These are phyloP conservation scores for Halophytophthora batemanensis DNA, from an alignment of 352 stramenopile species.

Conservation along the genomic window DNA sequence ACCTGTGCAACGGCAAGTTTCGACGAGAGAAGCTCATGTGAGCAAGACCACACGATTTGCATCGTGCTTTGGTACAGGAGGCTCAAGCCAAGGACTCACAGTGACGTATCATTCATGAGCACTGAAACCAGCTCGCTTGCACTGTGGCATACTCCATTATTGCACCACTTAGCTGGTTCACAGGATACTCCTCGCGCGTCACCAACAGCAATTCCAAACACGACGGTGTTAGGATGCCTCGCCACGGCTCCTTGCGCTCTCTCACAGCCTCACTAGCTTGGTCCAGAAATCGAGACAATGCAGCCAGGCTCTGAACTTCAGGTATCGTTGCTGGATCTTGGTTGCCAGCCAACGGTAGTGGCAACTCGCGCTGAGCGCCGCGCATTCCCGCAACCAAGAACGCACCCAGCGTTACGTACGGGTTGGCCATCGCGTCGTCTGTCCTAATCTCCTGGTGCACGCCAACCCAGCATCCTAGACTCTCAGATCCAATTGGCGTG, in stretches of 20 bases:
- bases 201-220: not conserved
- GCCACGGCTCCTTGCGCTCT: not conserved
- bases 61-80: no score
- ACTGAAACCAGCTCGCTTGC: no score
- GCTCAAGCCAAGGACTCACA: no score
- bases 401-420: constrained; percentile 26
- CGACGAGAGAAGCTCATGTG: no score
- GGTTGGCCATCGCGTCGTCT: constrained; percentile 28
- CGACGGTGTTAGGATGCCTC: not conserved
- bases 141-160: no score
- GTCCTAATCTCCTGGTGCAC: constrained; percentile 29
- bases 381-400: constrained; percentile 22
- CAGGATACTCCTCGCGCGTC: not conserved
- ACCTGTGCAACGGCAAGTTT: no score
- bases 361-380: constrained; percentile 4
- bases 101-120: no score
- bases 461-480: not conserved
- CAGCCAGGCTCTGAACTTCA: not conserved
- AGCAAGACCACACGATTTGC: no score
- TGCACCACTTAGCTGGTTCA: no score
- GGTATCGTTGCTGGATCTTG: constrained; percentile 11
- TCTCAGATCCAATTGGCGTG: not conserved
- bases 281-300: not conserved
- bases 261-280: not conserved
- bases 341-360: constrained; percentile 3